Evolutionary conservation across 192 early-diverging fungal species (phyloP).

Genomic region (Gamsiella multidivaricata): DNA sequence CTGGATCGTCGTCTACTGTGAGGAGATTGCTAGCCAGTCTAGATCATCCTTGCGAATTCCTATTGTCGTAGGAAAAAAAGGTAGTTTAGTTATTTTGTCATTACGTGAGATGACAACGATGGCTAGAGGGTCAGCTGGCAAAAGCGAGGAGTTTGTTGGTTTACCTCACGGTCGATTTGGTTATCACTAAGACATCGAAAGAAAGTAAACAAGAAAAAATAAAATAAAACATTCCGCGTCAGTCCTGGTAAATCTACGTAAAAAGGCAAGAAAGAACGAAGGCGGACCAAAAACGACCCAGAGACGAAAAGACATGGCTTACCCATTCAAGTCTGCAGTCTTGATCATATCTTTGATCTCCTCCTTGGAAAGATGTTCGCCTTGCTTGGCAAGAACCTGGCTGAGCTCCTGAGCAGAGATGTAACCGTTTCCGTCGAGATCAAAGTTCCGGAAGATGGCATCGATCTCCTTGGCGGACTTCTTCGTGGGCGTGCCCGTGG

Average conservation of each 20-base stretch:
- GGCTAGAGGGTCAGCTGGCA: no score
- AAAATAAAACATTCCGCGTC: not conserved
- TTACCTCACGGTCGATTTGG: constrained; percentile 5
- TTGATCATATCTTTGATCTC: constrained; percentile 86
- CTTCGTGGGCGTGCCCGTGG: constrained; percentile 11
- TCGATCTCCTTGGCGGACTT: constrained; percentile 25
- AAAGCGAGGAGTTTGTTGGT: not conserved
- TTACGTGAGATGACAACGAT: no score
- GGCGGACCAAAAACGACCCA: no score
- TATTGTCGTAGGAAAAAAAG: not conserved
- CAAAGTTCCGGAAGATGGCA: constrained; percentile 60
- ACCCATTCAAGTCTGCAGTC: constrained; percentile 80
- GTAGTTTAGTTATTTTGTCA: not conserved
- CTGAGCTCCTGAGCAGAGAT: constrained; percentile 60
- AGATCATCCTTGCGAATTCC: constrained; percentile 14
- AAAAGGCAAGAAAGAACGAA: no score
- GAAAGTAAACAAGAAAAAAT: not conserved
- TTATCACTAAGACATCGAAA: not conserved
- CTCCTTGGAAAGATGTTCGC: constrained; percentile 73
- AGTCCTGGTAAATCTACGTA: no score
- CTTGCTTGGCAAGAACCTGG: constrained; percentile 59
- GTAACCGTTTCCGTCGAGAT: constrained; percentile 62
- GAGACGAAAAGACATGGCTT: no score
- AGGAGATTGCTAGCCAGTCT: no score
- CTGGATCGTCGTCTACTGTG: no score